phyloP scores from a whole-genome alignment of 371 early-diverging fungal genomes.

The Lichtheimia corymbifera region DNA sequence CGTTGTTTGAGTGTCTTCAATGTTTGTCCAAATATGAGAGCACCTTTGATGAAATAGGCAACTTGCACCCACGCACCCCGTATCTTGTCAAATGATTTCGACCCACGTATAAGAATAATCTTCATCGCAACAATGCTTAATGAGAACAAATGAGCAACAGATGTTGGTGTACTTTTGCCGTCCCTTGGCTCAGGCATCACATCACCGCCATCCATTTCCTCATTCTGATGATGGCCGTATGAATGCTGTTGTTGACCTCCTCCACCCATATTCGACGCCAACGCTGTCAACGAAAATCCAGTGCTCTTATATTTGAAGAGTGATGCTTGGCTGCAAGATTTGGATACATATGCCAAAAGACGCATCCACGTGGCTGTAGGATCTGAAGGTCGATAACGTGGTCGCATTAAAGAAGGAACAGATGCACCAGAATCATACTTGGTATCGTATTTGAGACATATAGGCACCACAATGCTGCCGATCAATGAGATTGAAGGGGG shows the following conservation, averaged over 20 bases:
- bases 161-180: slow-evolving; percentile 32
- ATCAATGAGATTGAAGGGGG: slow-evolving; percentile 46
- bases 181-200: slow-evolving; percentile 28
- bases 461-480: slow-evolving; percentile 51
- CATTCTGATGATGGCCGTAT: background rate
- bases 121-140: slow-evolving; percentile 58
- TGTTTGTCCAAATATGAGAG: slow-evolving; percentile 42
- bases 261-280: slow-evolving; percentile 25
- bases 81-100: slow-evolving; percentile 38
- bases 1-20: slow-evolving; percentile 16
- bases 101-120: slow-evolving; percentile 56
- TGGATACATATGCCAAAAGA: slow-evolving; percentile 32
- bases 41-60: slow-evolving; percentile 36
- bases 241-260: background rate
- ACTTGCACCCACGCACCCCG: slow-evolving; percentile 49
- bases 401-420: slow-evolving; percentile 17
- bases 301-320: slow-evolving; percentile 35
- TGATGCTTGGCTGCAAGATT: slow-evolving; percentile 41
- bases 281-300: slow-evolving; percentile 41
- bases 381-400: slow-evolving; percentile 23
- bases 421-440: slow-evolving; percentile 31
- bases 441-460: slow-evolving; percentile 53
- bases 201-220: slow-evolving; percentile 12
- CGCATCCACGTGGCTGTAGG: slow-evolving; percentile 48
- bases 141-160: slow-evolving; percentile 32